Percentiles rank a stretch among this genome's conserved stretches.
Conservation (phyloP, 2,329 filamentous ascomycete species). For the Tolypocladium album region DNA sequence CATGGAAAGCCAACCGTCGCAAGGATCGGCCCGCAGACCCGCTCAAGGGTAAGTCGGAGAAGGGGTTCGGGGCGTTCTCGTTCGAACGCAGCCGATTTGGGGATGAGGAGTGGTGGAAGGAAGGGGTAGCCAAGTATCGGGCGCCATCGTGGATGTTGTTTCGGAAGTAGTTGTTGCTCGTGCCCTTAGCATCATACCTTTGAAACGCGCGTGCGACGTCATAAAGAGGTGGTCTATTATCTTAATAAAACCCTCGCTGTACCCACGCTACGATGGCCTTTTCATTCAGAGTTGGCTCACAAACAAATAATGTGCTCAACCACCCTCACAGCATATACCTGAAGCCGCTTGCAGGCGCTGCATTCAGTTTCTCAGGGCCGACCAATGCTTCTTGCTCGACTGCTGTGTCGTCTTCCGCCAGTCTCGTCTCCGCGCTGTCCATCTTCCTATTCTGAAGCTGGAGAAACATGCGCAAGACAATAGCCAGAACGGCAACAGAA, state of each 20-base stretch:
- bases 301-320: not conserved
- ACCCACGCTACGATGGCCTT: not conserved
- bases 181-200: not conserved
- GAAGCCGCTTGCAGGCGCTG: slow-evolving; percentile 19
- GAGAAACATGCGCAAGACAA: slow-evolving; percentile 42
- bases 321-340: slow-evolving; percentile 33
- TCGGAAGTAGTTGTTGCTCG: slow-evolving; percentile 3
- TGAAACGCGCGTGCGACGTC: not conserved
- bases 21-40: slow-evolving; percentile 11
- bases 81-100: slow-evolving; percentile 12
- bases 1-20: slow-evolving; percentile 17
- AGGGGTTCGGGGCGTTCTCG: slow-evolving; percentile 12
- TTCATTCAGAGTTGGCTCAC: not conserved
- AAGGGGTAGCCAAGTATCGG: slow-evolving; percentile 20
- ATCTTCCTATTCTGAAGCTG: slow-evolving; percentile 36
- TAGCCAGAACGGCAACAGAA: slow-evolving; percentile 44
- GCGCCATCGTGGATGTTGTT: slow-evolving; percentile 22
- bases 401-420: slow-evolving; percentile 8
- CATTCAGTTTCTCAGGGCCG: slow-evolving; percentile 14
- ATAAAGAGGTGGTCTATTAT: not conserved
- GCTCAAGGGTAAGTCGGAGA: slow-evolving; percentile 13
- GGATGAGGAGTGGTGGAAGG: slow-evolving; percentile 23
- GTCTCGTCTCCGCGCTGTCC: slow-evolving; percentile 22
- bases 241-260: not conserved
- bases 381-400: slow-evolving; percentile 31